A percentile compares a stretch with the other conserved stretches of the same genome.
phyloP scores from a whole-genome alignment of 495 filamentous ascomycete genomes.

The Hapsidospora chrysogenum region DNA sequence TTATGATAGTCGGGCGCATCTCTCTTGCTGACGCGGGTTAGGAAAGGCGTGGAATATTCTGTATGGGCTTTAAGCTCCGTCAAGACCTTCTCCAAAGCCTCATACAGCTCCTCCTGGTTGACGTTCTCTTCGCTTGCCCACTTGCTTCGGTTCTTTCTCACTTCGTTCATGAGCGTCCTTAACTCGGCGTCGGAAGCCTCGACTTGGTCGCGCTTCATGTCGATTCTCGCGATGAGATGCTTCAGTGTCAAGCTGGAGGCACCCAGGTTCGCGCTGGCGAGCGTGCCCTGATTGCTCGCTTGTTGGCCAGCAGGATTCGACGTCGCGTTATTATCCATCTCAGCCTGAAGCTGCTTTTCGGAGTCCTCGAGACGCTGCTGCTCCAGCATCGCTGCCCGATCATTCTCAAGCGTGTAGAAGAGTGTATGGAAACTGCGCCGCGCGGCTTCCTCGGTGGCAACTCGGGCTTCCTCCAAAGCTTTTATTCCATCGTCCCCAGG shows the following conservation, averaged over 20 bases:
- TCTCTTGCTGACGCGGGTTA: conserved; percentile 85
- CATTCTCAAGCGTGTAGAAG: conserved; percentile 90
- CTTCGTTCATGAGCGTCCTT: conserved; percentile 83
- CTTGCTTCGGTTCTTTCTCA: conserved; percentile 92
- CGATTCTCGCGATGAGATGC: conserved; percentile 88
- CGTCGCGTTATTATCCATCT: conserved; percentile 54
- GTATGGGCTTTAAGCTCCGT: conserved; percentile 93
- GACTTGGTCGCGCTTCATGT: conserved; percentile 76
- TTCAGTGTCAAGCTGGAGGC: conserved; percentile 95
- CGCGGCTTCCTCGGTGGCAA: conserved; percentile 77
- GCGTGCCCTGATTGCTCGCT: conserved; percentile 53
- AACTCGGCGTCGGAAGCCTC: conserved; percentile 84
- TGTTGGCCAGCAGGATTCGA: conserved; percentile 27
- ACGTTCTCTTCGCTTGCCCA: conserved; percentile 97
- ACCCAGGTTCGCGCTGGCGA: conserved; percentile 86
- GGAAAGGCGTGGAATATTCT: conserved; percentile 84
- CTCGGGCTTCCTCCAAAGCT: conserved; percentile 85
- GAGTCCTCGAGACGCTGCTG: conserved; percentile 94
- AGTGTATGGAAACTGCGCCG: conserved; percentile 78
- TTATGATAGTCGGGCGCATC: conserved; percentile 92
- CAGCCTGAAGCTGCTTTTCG: conserved; percentile 86
- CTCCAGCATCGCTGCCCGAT: conserved; percentile 89
- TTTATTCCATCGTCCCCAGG: conserved; percentile 76
- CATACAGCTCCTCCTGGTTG: conserved; percentile 94
- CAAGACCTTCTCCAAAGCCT: conserved; percentile 87